Conservation (phyloP, 2,329 filamentous ascomycete genomes). For the Nemania serpens region DNA sequence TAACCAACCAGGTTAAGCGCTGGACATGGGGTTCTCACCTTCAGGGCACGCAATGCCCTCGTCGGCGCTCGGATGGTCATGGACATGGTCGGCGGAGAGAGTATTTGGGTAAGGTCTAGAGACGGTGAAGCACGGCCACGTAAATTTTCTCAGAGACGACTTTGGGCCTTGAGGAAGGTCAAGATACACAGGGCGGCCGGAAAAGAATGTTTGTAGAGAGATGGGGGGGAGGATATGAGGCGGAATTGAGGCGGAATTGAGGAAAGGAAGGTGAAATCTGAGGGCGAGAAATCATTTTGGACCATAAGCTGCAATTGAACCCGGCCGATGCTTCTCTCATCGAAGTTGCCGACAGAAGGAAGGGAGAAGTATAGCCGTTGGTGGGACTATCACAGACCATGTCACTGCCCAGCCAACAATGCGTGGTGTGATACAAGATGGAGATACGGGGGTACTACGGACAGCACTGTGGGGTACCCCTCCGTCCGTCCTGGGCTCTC, state of each 20-base stretch:
- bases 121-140: too few species aligned
- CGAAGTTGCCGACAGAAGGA: background rate
- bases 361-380: background rate
- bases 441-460: conserved; percentile 5
- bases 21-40: conserved; percentile 52
- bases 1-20: background rate
- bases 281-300: too few species aligned
- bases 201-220: too few species aligned
- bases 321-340: too few species aligned
- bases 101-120: too few species aligned
- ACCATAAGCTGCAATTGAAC: too few species aligned
- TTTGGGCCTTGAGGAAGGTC: too few species aligned
- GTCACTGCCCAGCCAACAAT: conserved; percentile 17
- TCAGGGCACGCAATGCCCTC: conserved; percentile 65
- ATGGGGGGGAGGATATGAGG: too few species aligned
- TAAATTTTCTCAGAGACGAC: too few species aligned
- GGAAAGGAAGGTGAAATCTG: too few species aligned
- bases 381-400: background rate
- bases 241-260: too few species aligned
- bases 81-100: conserved; percentile 59
- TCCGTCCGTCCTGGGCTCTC: conserved; percentile 19
- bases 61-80: conserved; percentile 66
- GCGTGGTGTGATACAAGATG: conserved; percentile 12
- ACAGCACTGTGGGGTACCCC: conserved; percentile 16
- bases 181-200: too few species aligned